phyloP scores from a whole-genome alignment of 139 green algal species.

The Chlorella sp. region DNA sequence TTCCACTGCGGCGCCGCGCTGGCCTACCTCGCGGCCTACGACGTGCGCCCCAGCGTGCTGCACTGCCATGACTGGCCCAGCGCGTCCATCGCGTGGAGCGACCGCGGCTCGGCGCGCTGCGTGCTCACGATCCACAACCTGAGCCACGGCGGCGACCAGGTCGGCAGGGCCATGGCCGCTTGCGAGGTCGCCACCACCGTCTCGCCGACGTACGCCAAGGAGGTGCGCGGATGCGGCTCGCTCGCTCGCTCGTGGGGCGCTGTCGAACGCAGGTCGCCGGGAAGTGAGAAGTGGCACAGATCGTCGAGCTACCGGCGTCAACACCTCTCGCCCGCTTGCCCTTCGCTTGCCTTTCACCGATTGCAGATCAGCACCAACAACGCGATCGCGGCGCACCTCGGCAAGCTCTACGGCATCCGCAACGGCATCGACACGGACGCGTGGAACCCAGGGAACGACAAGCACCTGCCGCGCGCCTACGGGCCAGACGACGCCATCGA shows the following conservation, averaged over 20 bases:
- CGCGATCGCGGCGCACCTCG: conserved; percentile 59
- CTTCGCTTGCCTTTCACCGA: too few relatives aligned
- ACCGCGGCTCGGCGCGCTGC: conserved; percentile 31
- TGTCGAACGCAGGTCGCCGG: not conserved
- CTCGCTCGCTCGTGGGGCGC: too few relatives aligned
- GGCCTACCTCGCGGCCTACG: conserved; percentile 65
- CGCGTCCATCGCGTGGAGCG: conserved; percentile 55
- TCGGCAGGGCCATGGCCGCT: conserved; percentile 62
- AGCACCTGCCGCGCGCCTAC: conserved; percentile 60
- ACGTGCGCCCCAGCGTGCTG: conserved; percentile 76
- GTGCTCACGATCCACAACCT: conserved; percentile 97
- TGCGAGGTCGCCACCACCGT: conserved; percentile 84
- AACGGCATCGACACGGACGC: conserved; percentile 98
- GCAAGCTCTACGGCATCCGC: conserved; percentile 82
- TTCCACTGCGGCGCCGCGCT: conserved; percentile 88
- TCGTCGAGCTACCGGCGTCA: too few relatives aligned
- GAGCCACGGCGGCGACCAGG: conserved; percentile 80
- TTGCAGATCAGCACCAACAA: conserved; percentile 23
- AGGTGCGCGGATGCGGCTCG: conserved; percentile 59
- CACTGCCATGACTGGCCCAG: conserved; percentile 96
- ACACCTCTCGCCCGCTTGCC: too few relatives aligned
- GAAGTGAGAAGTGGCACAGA: too few relatives aligned
- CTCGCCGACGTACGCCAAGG: conserved; percentile 87
- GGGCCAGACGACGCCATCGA: not conserved
- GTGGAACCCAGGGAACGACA: conserved; percentile 85